phyloP scores from a whole-genome alignment of 805 yeast species.

The Kodamaea fukazawae region DNA sequence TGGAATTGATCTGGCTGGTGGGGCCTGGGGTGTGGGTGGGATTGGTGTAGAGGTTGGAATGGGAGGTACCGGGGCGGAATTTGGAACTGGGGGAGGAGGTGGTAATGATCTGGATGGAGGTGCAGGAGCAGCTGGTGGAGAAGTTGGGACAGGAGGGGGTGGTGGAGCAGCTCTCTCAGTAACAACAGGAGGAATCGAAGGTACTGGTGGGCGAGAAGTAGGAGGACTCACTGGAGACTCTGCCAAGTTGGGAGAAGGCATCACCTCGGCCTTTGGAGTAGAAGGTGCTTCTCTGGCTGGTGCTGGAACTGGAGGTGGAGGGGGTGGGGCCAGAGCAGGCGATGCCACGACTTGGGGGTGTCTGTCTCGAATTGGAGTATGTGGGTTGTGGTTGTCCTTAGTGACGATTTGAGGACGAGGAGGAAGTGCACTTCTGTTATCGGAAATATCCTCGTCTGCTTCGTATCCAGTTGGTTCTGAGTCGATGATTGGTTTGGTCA shows the following conservation, averaged over 20 bases:
- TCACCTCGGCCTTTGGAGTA: background rate
- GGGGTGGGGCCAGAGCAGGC: slow-evolving; percentile 11
- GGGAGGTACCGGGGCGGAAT: slow-evolving; percentile 9
- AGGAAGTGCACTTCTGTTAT: slow-evolving; percentile 10
- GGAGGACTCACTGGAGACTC: background rate
- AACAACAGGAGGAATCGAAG: slow-evolving; percentile 6
- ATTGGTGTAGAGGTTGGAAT: slow-evolving; percentile 7
- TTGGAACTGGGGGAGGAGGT: slow-evolving; percentile 16
- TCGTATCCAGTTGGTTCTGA: slow-evolving; percentile 58
- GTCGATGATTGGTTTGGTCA: slow-evolving; percentile 15
- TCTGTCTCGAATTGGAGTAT: background rate
- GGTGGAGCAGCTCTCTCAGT: slow-evolving; percentile 6
- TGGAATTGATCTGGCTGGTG: background rate
- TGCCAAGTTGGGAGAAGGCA: slow-evolving; percentile 2
- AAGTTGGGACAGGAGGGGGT: slow-evolving; percentile 13
- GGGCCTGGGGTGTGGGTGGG: background rate
- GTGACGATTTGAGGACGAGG: slow-evolving; percentile 2
- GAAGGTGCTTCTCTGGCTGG: background rate
- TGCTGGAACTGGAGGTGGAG: slow-evolving; percentile 13
- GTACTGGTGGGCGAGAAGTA: slow-evolving; percentile 13
- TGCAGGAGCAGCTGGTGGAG: slow-evolving; percentile 20
- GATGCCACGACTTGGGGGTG: slow-evolving; percentile 1
- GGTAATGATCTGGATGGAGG: slow-evolving; percentile 9
- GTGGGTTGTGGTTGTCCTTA: background rate
- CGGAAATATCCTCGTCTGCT: slow-evolving; percentile 57